A percentile compares a stretch with the other conserved stretches of the same genome.
Conservation (phyloP, 2,329 filamentous ascomycete genomes). For the Epichloe bromicola region DNA sequence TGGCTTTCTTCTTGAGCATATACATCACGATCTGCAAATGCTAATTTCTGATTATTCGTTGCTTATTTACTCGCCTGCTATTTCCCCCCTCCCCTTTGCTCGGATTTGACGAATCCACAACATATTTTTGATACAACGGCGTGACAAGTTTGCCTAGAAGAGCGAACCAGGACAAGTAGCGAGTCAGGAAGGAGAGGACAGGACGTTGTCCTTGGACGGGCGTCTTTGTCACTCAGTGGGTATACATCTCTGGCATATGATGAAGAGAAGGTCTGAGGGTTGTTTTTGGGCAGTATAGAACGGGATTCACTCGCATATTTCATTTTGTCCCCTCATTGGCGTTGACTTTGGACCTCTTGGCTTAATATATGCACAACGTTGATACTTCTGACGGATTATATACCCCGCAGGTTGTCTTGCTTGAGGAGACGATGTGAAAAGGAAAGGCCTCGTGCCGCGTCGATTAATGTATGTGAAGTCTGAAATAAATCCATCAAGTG, state of each 20-base stretch:
- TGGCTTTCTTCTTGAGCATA: background rate
- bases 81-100: background rate
- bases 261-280: background rate
- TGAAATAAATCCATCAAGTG: background rate
- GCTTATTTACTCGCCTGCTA: background rate
- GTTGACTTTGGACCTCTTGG: background rate
- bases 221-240: background rate
- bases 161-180: background rate
- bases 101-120: background rate
- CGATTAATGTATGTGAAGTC: background rate
- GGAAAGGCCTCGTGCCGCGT: too few species aligned
- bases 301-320: background rate
- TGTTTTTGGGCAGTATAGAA: background rate
- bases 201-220: background rate
- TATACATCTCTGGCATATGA: background rate
- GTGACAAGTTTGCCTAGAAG: background rate
- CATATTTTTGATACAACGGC: conserved; percentile 3
- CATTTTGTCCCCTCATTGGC: background rate
- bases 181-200: background rate
- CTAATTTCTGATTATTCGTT: background rate
- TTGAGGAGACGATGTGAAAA: background rate
- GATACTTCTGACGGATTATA: background rate
- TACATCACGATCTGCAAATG: background rate
- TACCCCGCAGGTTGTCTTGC: background rate
- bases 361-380: conserved; percentile 1